Evolutionary conservation across 2,329 filamentous ascomycete genomes (phyloP).

Genomic region (Huntiella decipiens): DNA sequence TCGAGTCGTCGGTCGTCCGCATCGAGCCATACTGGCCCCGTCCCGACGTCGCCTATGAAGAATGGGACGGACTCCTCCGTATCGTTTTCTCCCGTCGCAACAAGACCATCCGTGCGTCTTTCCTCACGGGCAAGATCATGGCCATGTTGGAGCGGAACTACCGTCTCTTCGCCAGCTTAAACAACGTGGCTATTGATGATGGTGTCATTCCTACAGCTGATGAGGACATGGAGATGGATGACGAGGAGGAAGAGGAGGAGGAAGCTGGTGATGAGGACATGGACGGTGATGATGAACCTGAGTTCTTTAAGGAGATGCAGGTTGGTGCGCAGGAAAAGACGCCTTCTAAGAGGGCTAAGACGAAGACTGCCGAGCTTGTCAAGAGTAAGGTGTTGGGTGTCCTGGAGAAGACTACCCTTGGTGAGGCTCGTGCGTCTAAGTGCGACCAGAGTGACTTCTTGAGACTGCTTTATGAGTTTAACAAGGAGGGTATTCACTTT

Average conservation of each 20-base stretch:
- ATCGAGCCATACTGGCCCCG: conserved; percentile 67
- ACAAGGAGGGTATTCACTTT: conserved; percentile 86
- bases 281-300: conserved; percentile 49
- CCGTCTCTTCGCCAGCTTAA: conserved; percentile 72
- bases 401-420: conserved; percentile 60
- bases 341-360: conserved; percentile 55
- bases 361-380: conserved; percentile 65
- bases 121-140: conserved; percentile 63
- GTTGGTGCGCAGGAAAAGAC: conserved; percentile 28
- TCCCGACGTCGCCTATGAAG: conserved; percentile 79
- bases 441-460: conserved; percentile 90
- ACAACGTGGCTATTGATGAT: conserved; percentile 63
- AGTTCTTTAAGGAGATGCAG: conserved; percentile 59
- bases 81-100: conserved; percentile 64
- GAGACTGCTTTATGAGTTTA: conserved; percentile 61
- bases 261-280: conserved; percentile 26
- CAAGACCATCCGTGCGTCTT: conserved; percentile 67
- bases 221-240: conserved; percentile 23
- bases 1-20: conserved; percentile 78
- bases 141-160: conserved; percentile 75
- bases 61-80: conserved; percentile 78
- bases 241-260: conserved; percentile 22
- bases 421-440: conserved; percentile 63
- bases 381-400: conserved; percentile 72
- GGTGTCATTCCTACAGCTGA: conserved; percentile 20